Evolutionary conservation across 805 yeast species (phyloP).

Genomic region (Kuraishia ogatae): DNA sequence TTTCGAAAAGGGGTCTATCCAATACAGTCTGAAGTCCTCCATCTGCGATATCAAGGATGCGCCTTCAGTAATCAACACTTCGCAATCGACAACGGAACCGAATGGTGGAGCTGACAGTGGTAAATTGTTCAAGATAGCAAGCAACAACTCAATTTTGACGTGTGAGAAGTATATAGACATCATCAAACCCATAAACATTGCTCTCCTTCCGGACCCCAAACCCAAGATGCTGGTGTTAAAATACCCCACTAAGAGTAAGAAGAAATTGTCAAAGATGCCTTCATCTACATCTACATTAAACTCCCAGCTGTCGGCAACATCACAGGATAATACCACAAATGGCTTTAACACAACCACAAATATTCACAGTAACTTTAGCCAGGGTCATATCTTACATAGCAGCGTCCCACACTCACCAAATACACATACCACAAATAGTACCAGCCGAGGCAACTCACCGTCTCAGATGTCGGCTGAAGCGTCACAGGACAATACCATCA

Average conservation of each 20-base stretch:
- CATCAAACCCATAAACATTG: conserved; percentile 68
- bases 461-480: conserved; percentile 2
- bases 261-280: conserved; percentile 23
- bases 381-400: not conserved
- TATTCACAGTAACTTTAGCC: not conserved
- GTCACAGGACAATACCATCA: conserved; percentile 7
- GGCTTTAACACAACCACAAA: not conserved
- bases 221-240: conserved; percentile 58
- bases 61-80: not conserved
- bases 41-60: conserved; percentile 6
- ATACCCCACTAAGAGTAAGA: conserved; percentile 30
- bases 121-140: conserved; percentile 11
- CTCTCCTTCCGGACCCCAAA: conserved; percentile 54
- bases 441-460: not conserved
- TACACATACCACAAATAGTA: not conserved
- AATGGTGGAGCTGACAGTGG: conserved; percentile 8
- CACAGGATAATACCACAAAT: not conserved
- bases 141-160: conserved; percentile 22
- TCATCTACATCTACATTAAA: conserved; percentile 33
- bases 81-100: conserved; percentile 3
- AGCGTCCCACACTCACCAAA: conserved; percentile 3
- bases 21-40: conserved; percentile 53
- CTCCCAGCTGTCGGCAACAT: conserved; percentile 11
- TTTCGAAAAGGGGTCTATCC: conserved; percentile 80
- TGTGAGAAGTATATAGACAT: conserved; percentile 55